These are phyloP conservation scores for Eutypa lata DNA, from an alignment of 2,329 filamentous ascomycete genomes.

Conservation along the genomic window DNA sequence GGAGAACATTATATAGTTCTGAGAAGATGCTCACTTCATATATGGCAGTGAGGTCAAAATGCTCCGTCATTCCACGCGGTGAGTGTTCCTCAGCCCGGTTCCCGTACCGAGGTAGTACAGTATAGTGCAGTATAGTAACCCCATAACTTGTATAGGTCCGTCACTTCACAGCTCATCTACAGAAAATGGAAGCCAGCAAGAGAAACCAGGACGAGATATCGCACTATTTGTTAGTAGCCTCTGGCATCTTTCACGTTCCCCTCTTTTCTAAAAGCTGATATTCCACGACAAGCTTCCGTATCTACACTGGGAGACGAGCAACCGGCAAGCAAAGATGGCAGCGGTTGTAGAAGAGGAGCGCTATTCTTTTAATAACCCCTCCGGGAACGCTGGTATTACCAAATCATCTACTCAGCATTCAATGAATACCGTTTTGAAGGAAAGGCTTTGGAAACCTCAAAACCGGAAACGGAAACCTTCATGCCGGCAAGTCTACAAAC, in stretches of 20 bases:
- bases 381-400: no score
- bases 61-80: conserved; percentile 7
- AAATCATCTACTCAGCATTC: no score
- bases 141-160: neutral
- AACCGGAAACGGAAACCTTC: no score
- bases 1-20: neutral
- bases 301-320: conserved; percentile 25
- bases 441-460: no score
- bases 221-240: conserved; percentile 6
- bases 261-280: neutral
- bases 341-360: conserved; percentile 14
- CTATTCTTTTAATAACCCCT: no score
- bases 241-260: no score
- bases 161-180: neutral
- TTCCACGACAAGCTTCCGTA: conserved; percentile 19
- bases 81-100: neutral
- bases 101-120: no score
- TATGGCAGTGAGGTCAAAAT: conserved; percentile 7
- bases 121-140: neutral
- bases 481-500: no score
- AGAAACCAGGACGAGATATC: conserved; percentile 6
- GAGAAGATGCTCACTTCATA: conserved; percentile 2
- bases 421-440: no score
- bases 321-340: conserved; percentile 7
- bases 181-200: neutral